Evolutionary conservation across 2,329 filamentous ascomycete genomes (phyloP).

Genomic region (Aspergillus sojae): DNA sequence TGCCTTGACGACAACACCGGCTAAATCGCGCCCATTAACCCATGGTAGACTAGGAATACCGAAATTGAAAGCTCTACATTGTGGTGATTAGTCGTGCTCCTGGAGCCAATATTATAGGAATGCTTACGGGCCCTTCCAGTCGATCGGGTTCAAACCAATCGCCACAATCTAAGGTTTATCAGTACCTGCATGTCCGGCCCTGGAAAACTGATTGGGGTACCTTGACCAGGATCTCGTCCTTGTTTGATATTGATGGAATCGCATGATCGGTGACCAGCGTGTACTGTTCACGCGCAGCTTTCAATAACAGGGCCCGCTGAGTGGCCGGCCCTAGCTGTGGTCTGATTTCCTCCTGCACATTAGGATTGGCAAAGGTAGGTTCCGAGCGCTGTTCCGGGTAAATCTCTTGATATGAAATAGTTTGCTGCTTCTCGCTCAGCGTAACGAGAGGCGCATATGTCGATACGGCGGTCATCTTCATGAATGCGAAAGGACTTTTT

Average conservation of each 20-base stretch:
- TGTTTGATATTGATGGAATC: conserved; percentile 49
- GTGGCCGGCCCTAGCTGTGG: conserved; percentile 13
- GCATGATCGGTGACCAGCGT: conserved; percentile 47
- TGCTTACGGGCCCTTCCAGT: conserved; percentile 67
- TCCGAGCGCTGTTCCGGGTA: conserved; percentile 13
- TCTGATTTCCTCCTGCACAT: conserved; percentile 8
- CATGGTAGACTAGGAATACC: conserved; percentile 69
- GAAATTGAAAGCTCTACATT: conserved; percentile 67
- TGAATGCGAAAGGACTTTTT: too few relatives aligned
- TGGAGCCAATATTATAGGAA: neutral
- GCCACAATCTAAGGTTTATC: conserved; percentile 48
- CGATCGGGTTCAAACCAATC: conserved; percentile 75
- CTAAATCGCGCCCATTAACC: conserved; percentile 70
- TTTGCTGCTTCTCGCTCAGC: conserved; percentile 17
- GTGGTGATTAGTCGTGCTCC: neutral
- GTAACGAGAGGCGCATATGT: conserved; percentile 10
- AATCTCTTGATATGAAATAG: conserved; percentile 15
- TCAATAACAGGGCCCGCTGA: conserved; percentile 55
- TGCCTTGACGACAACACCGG: conserved; percentile 63
- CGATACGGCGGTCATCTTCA: conserved; percentile 15
- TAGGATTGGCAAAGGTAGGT: neutral
- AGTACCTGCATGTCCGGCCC: neutral
- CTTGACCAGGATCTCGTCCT: conserved; percentile 64
- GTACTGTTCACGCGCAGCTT: conserved; percentile 56
- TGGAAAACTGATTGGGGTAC: conserved; percentile 26